Evolutionary conservation across 106 monocot genomes (phyloP).

Genomic region (Dactylorhiza incarnata): DNA sequence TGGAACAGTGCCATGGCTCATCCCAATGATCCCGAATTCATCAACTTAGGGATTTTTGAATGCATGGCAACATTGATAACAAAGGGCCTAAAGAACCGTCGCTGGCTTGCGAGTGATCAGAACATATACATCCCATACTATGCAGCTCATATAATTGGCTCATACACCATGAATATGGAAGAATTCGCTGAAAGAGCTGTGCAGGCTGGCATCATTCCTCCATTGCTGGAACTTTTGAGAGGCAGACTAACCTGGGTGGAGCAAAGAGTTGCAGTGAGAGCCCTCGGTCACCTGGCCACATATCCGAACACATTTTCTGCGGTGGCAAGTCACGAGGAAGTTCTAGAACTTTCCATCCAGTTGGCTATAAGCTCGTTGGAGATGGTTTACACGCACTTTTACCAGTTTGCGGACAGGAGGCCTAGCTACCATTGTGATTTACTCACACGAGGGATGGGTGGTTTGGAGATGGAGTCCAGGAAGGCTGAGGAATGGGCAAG

Average conservation of each 20-base stretch:
- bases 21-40: constrained; percentile 91
- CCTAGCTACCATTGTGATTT: constrained; percentile 95
- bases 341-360: constrained; percentile 91
- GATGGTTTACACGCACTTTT: constrained; percentile 95
- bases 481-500: constrained; percentile 99
- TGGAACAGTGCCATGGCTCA: constrained; percentile 98
- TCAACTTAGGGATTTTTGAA: constrained; percentile 90
- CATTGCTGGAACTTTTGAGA: constrained; percentile 85
- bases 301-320: constrained; percentile 83
- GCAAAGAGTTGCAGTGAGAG: constrained; percentile 94
- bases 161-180: constrained; percentile 99
- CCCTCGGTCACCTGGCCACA: constrained; percentile 87
- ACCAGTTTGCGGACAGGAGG: constrained; percentile 70
- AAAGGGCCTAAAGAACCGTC: constrained; percentile 86
- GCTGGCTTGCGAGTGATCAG: constrained; percentile 85
- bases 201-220: constrained; percentile 84
- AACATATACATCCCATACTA: constrained; percentile 97
- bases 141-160: constrained; percentile 97
- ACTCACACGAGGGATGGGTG: constrained; percentile 95
- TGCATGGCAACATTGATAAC: constrained; percentile 91
- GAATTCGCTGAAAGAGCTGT: constrained; percentile 91
- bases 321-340: constrained; percentile 80
- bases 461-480: constrained; percentile 93
- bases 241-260: constrained; percentile 98
- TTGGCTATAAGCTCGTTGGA: constrained; percentile 84